Conservation (phyloP, 75 land plant species). For the Pinus taeda region DNA sequence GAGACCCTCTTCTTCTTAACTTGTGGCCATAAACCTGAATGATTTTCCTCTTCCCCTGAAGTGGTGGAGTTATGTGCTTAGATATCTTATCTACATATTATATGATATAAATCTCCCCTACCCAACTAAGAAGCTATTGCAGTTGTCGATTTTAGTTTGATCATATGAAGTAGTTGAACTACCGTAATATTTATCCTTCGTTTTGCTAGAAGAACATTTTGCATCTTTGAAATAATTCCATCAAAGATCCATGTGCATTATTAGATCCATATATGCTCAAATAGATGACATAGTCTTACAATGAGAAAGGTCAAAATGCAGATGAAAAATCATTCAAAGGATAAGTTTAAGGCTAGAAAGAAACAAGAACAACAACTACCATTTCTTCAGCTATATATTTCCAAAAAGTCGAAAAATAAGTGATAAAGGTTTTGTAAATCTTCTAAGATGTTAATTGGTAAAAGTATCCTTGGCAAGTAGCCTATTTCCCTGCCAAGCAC, state of each 20-base stretch:
- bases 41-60: background rate
- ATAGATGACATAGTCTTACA: conserved; percentile 33
- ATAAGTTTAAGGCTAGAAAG: conserved; percentile 41
- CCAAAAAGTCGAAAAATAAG: no score
- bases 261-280: conserved; percentile 47
- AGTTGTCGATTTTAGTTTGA: conserved; percentile 19
- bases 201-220: background rate
- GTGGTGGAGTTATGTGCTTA: background rate
- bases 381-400: no score
- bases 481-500: conserved; percentile 72
- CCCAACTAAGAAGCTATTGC: conserved; percentile 24
- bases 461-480: conserved; percentile 38
- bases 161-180: background rate
- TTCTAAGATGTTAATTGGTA: conserved; percentile 39
- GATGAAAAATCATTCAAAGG: conserved; percentile 40
- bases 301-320: conserved; percentile 22
- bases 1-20: conserved; percentile 8
- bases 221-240: background rate
- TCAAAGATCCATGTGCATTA: conserved; percentile 31
- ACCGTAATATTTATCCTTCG: background rate
- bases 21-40: background rate
- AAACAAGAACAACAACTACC: no score
- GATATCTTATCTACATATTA: conserved; percentile 4
- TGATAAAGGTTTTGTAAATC: no score
- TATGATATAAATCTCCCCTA: conserved; percentile 17